Base-by-base conservation (phyloP, 805 yeast genomes). In the Wickerhamiella alocasiicola region DNA sequence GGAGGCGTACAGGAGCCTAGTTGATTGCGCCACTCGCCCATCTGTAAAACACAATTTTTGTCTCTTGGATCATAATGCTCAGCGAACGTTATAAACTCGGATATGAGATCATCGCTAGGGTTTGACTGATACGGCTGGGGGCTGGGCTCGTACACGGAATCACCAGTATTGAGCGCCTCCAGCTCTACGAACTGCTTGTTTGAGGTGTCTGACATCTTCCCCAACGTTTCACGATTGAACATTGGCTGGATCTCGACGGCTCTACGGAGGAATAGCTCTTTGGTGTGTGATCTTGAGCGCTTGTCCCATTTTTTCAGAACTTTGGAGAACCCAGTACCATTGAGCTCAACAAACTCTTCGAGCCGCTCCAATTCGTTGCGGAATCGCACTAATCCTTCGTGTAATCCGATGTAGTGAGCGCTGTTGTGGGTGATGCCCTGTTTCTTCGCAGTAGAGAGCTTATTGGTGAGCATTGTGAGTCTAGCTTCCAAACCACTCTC, bases 251-350 rank as follows among this genome's bases (percentile, higher is more conserved):
- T 95, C 46, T 83, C 84, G 11, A 91, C 94, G 0, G 95, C 95
- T 0, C 95, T 80, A 23, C 84, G 76, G 36, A 91, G 68, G 56
- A 87, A 91, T 39, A 91, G 67, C 56, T 91, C 98, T 55, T 87
- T 85, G 5, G 95, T 85, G 50, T 83, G 94, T 2, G 95, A 82
- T 54, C 88, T 85, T 17, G 95, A 84, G 46, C 96, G 68, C 61
- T 91, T 91, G 62, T 91, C 98, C 98, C 98, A 91, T 63, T 91
- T 91, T 59, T 91, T 91, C 53, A 91, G 71, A 21, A 84, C 96
- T 62, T 91, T 91, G 17, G 93, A 78, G 60, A 91, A 91, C 11
- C 98, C 98, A 0, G 94, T 83, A 54, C 87, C 95, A 57, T 91
- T 91, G 44, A 91, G 68, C 59, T 87, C 96, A 29, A 91, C 84